phyloP scores from a whole-genome alignment of 768 basidiomycete genomes.

The Heimioporus sp. region DNA sequence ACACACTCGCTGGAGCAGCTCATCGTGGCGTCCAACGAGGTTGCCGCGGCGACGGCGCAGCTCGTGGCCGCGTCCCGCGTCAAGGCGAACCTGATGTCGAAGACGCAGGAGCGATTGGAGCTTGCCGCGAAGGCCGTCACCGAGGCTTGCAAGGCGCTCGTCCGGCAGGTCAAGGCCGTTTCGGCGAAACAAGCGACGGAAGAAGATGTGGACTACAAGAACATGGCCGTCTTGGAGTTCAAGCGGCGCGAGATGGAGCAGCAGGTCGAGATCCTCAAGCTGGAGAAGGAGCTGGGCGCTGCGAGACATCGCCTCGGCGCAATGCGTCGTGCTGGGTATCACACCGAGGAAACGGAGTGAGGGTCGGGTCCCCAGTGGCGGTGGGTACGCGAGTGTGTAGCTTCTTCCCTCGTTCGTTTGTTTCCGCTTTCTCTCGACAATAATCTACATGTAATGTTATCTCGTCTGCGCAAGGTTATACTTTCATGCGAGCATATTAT shows the following conservation, averaged over 20 bases:
- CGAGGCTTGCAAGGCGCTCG: constrained; percentile 94
- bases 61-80: constrained; percentile 98
- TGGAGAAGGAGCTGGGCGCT: constrained; percentile 93
- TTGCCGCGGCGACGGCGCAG: constrained; percentile 95
- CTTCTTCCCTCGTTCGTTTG: neutral
- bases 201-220: constrained; percentile 82
- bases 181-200: constrained; percentile 78
- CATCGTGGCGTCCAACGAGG: constrained; percentile 99
- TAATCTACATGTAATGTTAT: constrained; percentile 29
- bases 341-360: constrained; percentile 79
- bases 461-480: neutral
- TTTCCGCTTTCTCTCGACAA: constrained; percentile 9
- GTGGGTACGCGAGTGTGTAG: neutral
- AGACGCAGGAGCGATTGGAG: constrained; percentile 96
- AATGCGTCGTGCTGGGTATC: constrained; percentile 88
- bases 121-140: constrained; percentile 96
- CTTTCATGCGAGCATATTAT: too few species aligned
- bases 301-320: constrained; percentile 78
- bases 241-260: constrained; percentile 99
- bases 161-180: constrained; percentile 94
- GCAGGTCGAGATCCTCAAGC: constrained; percentile 94
- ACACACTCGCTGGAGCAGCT: constrained; percentile 98
- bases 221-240: constrained; percentile 93
- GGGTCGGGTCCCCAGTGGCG: neutral
- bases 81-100: constrained; percentile 97